A percentile compares a stretch with the other conserved stretches of the same genome.
These are phyloP conservation scores for Chenopodium album DNA, from an alignment of 148 eudicot genomes.

Conservation along the genomic window DNA sequence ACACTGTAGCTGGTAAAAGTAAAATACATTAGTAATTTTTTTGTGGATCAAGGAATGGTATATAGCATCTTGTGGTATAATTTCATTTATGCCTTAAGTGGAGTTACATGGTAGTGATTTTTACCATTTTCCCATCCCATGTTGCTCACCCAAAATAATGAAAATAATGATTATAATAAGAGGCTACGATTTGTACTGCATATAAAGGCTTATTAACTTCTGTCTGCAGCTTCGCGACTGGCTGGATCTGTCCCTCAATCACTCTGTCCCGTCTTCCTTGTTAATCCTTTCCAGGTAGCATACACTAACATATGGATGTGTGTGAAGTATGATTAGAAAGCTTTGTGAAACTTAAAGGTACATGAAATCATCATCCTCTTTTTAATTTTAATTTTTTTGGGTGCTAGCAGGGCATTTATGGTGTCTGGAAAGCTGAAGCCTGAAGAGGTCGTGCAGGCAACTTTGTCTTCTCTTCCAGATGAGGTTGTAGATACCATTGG, in stretches of 20 bases:
- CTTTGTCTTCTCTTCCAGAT: conserved; percentile 87
- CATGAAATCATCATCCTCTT: background rate
- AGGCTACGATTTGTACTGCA: background rate
- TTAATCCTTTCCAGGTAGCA: conserved; percentile 77
- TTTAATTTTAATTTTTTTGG: background rate
- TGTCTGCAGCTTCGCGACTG: conserved; percentile 75
- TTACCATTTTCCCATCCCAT: too few relatives aligned
- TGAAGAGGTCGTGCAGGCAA: conserved; percentile 79
- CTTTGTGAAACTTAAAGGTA: background rate
- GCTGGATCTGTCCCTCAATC: conserved; percentile 83
- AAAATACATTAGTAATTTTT: too few relatives aligned
- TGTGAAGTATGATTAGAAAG: background rate
- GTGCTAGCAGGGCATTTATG: conserved; percentile 58
- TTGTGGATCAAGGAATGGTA: too few relatives aligned
- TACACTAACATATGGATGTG: background rate
- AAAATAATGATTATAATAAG: too few relatives aligned
- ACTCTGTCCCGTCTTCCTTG: conserved; percentile 80
- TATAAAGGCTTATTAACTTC: background rate
- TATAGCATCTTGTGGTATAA: too few relatives aligned
- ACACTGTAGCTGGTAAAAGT: too few relatives aligned
- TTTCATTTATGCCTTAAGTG: too few relatives aligned
- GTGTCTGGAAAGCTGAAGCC: conserved; percentile 73
- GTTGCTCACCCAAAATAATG: background rate
- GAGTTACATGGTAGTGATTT: too few relatives aligned
- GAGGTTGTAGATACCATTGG: conserved; percentile 88